Evolutionary conservation across 2,329 filamentous ascomycete species (phyloP).

Genomic region (Colletotrichum nymphaeae): DNA sequence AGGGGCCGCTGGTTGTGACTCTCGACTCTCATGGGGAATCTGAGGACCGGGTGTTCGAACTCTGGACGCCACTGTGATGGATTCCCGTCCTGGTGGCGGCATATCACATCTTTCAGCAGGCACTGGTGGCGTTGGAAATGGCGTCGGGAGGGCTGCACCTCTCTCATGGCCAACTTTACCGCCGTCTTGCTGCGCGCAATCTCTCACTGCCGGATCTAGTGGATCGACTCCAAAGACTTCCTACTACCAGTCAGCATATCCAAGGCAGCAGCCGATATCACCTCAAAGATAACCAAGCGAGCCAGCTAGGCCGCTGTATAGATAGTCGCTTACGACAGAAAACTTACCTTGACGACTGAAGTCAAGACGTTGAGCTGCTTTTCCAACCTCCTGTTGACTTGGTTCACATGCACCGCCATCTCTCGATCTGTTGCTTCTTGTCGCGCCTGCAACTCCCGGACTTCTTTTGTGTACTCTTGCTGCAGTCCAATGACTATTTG

Average conservation of each 20-base stretch:
- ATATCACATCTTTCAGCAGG: not conserved
- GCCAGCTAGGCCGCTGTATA: not conserved
- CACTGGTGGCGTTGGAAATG: not conserved
- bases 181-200: not conserved
- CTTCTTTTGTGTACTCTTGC: constrained; percentile 6
- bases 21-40: not conserved
- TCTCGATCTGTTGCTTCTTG: not conserved
- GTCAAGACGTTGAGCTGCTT: constrained; percentile 20
- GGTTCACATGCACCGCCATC: not conserved
- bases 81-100: not conserved
- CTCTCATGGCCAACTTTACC: too few species aligned
- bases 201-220: not conserved
- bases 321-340: not conserved
- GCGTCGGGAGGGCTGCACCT: not conserved
- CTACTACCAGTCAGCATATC: not conserved
- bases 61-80: not conserved
- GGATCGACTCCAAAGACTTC: not conserved
- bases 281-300: not conserved
- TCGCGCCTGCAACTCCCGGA: not conserved
- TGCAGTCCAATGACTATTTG: constrained; percentile 19
- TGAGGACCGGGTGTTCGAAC: too few species aligned
- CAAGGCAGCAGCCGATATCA: not conserved
- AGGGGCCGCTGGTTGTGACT: not conserved
- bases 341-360: constrained; percentile 8
- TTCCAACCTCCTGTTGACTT: constrained; percentile 13